Percentiles rank a stretch among this genome's conserved stretches.
phyloP scores from a whole-genome alignment of 2,329 filamentous ascomycete genomes.

The Plectosphaerella plurivora region DNA sequence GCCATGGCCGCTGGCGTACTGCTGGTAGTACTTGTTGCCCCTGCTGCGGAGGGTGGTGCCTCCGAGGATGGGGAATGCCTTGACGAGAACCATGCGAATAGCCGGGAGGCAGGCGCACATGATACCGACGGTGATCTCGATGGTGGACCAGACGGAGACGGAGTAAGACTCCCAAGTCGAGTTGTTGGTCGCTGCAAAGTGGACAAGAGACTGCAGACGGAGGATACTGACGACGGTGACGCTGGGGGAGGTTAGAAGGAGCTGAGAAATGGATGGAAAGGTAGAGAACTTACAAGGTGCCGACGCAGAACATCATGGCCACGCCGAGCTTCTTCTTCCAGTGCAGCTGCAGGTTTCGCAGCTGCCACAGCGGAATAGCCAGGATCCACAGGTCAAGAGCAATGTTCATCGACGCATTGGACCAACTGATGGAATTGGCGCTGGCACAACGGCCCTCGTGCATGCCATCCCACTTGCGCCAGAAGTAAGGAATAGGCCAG shows the following conservation, averaged over 20 bases:
- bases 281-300: constrained; percentile 25
- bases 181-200: constrained; percentile 15
- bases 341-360: constrained; percentile 30
- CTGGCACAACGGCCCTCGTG: constrained; percentile 39
- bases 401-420: constrained; percentile 43
- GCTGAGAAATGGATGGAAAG: background rate
- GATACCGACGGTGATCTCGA: constrained; percentile 30
- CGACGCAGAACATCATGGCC: constrained; percentile 38
- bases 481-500: constrained; percentile 40
- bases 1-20: constrained; percentile 7
- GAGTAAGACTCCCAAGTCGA: constrained; percentile 18
- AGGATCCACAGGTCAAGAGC: constrained; percentile 43
- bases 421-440: constrained; percentile 38
- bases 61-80: constrained; percentile 21
- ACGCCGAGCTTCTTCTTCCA: constrained; percentile 39
- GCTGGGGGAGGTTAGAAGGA: constrained; percentile 7
- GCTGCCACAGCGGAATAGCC: constrained; percentile 36
- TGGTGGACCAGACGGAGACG: constrained; percentile 24
- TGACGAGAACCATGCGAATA: constrained; percentile 21
- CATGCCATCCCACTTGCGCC: constrained; percentile 45
- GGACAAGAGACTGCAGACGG: constrained; percentile 18
- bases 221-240: constrained; percentile 22
- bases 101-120: constrained; percentile 29
- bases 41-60: constrained; percentile 11
- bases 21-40: constrained; percentile 7